Conservation (phyloP, 306 rosid species). For the Phaseolus lunatus region DNA sequence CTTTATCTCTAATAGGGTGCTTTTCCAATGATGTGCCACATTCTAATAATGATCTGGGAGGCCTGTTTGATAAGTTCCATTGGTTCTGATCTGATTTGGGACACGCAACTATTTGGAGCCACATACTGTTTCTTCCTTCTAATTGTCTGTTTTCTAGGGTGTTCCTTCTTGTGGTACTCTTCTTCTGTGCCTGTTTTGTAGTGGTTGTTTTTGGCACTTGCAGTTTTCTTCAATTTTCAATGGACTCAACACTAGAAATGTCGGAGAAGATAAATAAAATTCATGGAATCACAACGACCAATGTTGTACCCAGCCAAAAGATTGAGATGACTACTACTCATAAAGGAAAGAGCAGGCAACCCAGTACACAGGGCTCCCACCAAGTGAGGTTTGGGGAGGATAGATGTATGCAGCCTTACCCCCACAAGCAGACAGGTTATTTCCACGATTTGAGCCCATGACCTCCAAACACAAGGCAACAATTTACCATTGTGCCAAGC, state of each 20-base stretch:
- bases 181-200: not conserved
- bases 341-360: not conserved
- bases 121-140: not conserved
- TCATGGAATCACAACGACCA: not conserved
- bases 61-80: not conserved
- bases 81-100: not conserved
- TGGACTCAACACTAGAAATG: not conserved
- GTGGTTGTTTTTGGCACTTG: not conserved
- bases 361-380: not conserved
- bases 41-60: not conserved
- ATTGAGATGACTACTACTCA: not conserved
- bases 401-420: slow-evolving; percentile 3
- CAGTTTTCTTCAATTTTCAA: not conserved
- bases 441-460: not conserved
- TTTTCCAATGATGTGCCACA: not conserved
- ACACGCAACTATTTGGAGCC: not conserved
- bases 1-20: not conserved
- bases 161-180: not conserved
- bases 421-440: not conserved
- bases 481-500: not conserved
- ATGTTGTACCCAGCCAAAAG: not conserved
- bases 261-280: not conserved
- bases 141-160: not conserved
- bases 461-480: slow-evolving; percentile 7
- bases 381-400: slow-evolving; percentile 7